Evolutionary conservation across 768 basidiomycete genomes (phyloP), one percentile per base, ranked within the genome.

Genomic region (Rhodosporidiobolus odoratus): DNA sequence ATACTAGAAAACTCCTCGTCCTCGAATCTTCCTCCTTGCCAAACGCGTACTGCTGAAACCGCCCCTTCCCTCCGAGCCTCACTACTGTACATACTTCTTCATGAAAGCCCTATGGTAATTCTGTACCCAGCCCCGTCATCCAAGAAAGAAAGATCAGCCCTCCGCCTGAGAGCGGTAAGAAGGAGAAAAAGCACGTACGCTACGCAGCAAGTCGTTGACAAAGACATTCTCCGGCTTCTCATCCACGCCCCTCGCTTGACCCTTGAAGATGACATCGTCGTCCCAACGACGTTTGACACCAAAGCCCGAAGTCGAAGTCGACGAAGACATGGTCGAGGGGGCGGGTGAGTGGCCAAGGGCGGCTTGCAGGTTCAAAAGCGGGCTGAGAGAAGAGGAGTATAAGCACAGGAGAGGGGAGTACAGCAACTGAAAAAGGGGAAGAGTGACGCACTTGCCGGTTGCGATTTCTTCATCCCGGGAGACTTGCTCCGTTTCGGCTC

Each of bases 211-310:
- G 80, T 98, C 96, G 78, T 99, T 98, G 71, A 98, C 92, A 78
- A 98, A 98, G 66, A 89, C 88, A 19, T 88, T 87, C 75, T 84
- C 84, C 4, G 83, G 80, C 78, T 82, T 84, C 62, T 84, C 83
- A 73, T 87, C 87, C 57, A 83, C 79, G 40, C 84, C 85, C 80
- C 87, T 87, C 0, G 96, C 91, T 80, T 99, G 96, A 79, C 98
- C 97, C 83, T 97, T 98, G 86, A 98, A 98, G 77, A 98, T 93
- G 63, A 96, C 83, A 80, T 99, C 92, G 92, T 76, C 40, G 53
- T 75, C 77, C 77, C 76, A 77, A 16, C 77, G 73, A 32, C 66
- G 59, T 48, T 70, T 72, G 68, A 77, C 74, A 54, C 66, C 65
- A 54, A 66, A 66, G 35, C 54, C 34, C 10, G 64, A 72, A 25